A percentile compares a stretch with the other conserved stretches of the same genome.
phyloP scores from a whole-genome alignment of 2,329 filamentous ascomycete genomes.

The Penicillium sp. region DNA sequence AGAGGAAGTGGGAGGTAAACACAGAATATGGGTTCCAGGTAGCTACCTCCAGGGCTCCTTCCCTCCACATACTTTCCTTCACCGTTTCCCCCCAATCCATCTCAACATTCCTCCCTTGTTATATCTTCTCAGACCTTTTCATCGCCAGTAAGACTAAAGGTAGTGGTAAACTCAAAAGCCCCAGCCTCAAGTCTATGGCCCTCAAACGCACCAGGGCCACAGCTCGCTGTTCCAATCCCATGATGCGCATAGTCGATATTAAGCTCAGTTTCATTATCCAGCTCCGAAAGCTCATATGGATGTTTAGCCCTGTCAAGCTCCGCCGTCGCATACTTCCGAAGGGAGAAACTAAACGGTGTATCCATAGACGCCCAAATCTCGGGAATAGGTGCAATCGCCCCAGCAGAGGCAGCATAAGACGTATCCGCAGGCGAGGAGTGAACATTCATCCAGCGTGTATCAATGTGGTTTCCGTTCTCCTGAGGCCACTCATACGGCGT shows the following conservation, averaged over 20 bases:
- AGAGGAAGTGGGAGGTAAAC: no score
- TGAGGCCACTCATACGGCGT: constrained; percentile 66
- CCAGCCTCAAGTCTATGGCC: constrained; percentile 24
- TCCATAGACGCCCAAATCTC: constrained; percentile 30
- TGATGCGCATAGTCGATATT: constrained; percentile 35
- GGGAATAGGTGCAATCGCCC: constrained; percentile 17
- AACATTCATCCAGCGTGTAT: constrained; percentile 56
- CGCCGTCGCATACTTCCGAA: constrained; percentile 53
- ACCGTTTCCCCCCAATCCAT: no score
- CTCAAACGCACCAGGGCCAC: constrained; percentile 29
- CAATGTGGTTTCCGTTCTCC: constrained; percentile 65
- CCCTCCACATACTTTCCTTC: no score
- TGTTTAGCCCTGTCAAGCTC: constrained; percentile 61
- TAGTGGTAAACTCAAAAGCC: constrained; percentile 28
- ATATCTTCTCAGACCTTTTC: background rate
- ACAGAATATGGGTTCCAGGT: no score
- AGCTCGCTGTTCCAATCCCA: constrained; percentile 31
- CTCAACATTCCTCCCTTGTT: no score
- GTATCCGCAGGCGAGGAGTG: constrained; percentile 2
- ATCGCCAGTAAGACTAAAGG: constrained; percentile 13
- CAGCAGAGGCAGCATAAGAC: constrained; percentile 1
- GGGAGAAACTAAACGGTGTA: constrained; percentile 55
- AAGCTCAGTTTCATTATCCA: constrained; percentile 23
- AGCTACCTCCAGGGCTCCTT: no score
- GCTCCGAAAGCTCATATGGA: constrained; percentile 58